Conservation (phyloP, 768 basidiomycete species). For the Lentinula sp. region DNA sequence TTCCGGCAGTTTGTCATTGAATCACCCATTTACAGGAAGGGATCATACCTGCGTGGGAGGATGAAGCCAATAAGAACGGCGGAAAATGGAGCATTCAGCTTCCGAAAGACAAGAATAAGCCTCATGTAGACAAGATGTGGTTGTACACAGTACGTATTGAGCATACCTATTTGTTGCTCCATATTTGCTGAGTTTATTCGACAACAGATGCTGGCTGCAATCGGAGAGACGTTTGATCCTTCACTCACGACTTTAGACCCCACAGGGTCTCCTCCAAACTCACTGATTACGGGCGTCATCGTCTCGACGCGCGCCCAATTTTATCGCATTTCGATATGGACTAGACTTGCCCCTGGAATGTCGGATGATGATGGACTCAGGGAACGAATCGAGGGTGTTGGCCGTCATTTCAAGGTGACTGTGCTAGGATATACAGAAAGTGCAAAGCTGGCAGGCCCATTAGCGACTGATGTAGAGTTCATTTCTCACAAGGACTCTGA, state of each 20-base stretch:
- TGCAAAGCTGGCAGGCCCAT: constrained; percentile 75
- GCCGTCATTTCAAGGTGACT: constrained; percentile 84
- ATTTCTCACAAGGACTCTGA: constrained; percentile 92
- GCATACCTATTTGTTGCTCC: neutral
- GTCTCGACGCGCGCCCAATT: constrained; percentile 92
- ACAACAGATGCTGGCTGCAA: constrained; percentile 93
- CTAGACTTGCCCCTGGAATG: constrained; percentile 66
- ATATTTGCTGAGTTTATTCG: neutral
- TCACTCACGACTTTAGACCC: constrained; percentile 49
- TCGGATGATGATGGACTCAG: constrained; percentile 52
- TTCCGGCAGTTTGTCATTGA: constrained; percentile 1
- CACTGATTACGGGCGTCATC: constrained; percentile 89
- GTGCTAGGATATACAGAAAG: constrained; percentile 78
- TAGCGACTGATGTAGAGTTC: constrained; percentile 94
- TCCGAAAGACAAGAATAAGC: constrained; percentile 89
- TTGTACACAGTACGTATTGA: constrained; percentile 74
- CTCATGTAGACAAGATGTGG: constrained; percentile 92
- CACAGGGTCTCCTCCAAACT: constrained; percentile 39
- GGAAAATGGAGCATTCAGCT: constrained; percentile 99
- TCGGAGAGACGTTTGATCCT: constrained; percentile 98
- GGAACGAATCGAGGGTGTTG: constrained; percentile 79
- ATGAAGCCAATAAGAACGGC: constrained; percentile 92
- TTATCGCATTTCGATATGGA: constrained; percentile 98
- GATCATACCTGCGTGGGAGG: constrained; percentile 97
- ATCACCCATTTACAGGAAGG: constrained; percentile 57